phyloP scores from a whole-genome alignment of 2,329 filamentous ascomycete genomes.

The Scytalidium sp. region DNA sequence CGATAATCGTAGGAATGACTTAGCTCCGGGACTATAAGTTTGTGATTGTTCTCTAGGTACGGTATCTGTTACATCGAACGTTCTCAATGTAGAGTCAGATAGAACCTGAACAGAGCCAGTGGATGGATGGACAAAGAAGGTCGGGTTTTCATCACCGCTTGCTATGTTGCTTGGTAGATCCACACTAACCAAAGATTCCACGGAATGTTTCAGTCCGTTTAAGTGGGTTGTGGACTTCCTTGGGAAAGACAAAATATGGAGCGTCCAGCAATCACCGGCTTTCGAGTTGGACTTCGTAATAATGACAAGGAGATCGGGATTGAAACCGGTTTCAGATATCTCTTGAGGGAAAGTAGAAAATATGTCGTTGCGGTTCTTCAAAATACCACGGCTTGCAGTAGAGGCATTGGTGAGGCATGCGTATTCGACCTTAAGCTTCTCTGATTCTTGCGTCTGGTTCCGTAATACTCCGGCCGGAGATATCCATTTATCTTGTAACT shows the following conservation, averaged over 20 bases:
- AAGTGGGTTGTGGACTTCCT: slow-evolving; percentile 14
- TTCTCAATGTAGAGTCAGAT: slow-evolving; percentile 47
- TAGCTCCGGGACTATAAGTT: slow-evolving; percentile 47
- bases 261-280: slow-evolving; percentile 13
- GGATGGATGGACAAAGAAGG: slow-evolving; percentile 58
- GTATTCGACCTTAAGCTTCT: slow-evolving; percentile 28
- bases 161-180: slow-evolving; percentile 12
- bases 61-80: slow-evolving; percentile 62
- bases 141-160: slow-evolving; percentile 6
- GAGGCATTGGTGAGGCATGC: slow-evolving; percentile 27
- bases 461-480: slow-evolving; percentile 33
- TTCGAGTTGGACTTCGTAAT: slow-evolving; percentile 20
- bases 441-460: slow-evolving; percentile 31
- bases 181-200: slow-evolving; percentile 24
- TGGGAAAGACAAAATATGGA: slow-evolving; percentile 28
- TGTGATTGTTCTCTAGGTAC: slow-evolving; percentile 58
- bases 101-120: slow-evolving; percentile 64
- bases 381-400: slow-evolving; percentile 27
- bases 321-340: slow-evolving; percentile 39
- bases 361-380: slow-evolving; percentile 51
- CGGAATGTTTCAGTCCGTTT: slow-evolving; percentile 19
- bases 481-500: slow-evolving; percentile 44
- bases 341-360: slow-evolving; percentile 48
- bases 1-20: slow-evolving; percentile 65
- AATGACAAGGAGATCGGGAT: slow-evolving; percentile 53